These are phyloP conservation scores for Simplicillium sp. DNA, from an alignment of 2,329 filamentous ascomycete genomes.

Conservation along the genomic window DNA sequence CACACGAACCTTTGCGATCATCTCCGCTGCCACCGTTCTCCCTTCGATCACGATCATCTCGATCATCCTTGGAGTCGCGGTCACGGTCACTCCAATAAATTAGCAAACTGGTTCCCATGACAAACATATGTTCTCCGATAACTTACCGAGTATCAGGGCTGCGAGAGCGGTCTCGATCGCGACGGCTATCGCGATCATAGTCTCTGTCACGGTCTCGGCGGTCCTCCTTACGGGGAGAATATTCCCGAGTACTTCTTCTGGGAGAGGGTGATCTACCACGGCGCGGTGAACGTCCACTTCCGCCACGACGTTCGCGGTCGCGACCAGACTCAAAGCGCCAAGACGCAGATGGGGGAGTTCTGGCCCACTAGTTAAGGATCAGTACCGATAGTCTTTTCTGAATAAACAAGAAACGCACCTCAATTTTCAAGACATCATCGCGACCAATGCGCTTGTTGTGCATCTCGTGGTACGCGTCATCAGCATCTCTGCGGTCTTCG, in stretches of 20 bases:
- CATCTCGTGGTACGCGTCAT: constrained; percentile 99
- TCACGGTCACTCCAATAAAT: constrained; percentile 35
- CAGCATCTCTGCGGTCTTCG: constrained; percentile 93
- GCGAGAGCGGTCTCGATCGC: constrained; percentile 67
- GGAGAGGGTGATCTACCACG: constrained; percentile 69
- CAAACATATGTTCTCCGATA: neutral
- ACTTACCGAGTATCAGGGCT: constrained; percentile 54
- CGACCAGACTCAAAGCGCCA: constrained; percentile 96
- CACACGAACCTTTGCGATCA: constrained; percentile 70
- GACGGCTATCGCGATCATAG: constrained; percentile 65
- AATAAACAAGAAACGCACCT: constrained; percentile 49
- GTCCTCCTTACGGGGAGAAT: constrained; percentile 83
- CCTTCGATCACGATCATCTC: constrained; percentile 63
- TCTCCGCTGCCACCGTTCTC: constrained; percentile 77
- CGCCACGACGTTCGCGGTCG: constrained; percentile 53
- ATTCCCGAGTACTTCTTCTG: constrained; percentile 66
- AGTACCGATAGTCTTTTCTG: constrained; percentile 3
- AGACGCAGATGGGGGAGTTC: constrained; percentile 92
- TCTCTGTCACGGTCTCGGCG: constrained; percentile 73
- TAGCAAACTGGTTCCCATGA: neutral
- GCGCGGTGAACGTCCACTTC: constrained; percentile 51
- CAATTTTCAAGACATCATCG: constrained; percentile 94
- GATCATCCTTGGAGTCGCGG: constrained; percentile 52
- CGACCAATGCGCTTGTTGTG: constrained; percentile 97
- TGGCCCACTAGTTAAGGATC: constrained; percentile 66